phyloP scores from a whole-genome alignment of 192 early-diverging fungal genomes.

The Glomus cerebriforme region DNA sequence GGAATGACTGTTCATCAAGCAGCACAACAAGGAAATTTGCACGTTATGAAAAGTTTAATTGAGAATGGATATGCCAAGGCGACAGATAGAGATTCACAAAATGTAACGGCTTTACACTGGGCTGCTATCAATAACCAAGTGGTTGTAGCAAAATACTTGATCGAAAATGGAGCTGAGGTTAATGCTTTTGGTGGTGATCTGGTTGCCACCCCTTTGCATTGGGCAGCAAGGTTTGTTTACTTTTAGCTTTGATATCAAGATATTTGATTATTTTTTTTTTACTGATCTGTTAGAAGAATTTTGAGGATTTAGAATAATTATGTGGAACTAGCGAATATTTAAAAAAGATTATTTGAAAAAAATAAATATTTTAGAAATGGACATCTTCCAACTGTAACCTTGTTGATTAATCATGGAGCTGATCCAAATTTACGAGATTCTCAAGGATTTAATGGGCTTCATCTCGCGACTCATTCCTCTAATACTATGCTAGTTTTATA shows the following conservation, averaged over 20 bases:
- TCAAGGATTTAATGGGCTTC: slow-evolving; percentile 88
- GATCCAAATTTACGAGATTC: slow-evolving; percentile 72
- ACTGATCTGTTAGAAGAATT: neutral
- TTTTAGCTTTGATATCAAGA: neutral
- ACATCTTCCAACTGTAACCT: slow-evolving; percentile 69
- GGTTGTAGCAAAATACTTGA: slow-evolving; percentile 69
- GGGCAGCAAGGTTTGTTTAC: slow-evolving; percentile 72
- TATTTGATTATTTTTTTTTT: neutral
- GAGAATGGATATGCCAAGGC: slow-evolving; percentile 54
- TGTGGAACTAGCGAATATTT: neutral
- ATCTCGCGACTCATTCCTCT: slow-evolving; percentile 86
- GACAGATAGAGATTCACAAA: slow-evolving; percentile 64
- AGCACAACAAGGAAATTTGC: slow-evolving; percentile 69
- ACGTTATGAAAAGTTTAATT: slow-evolving; percentile 53
- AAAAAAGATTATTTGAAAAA: slow-evolving; percentile 9
- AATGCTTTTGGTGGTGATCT: slow-evolving; percentile 77
- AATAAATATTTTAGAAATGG: slow-evolving; percentile 61
- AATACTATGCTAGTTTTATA: slow-evolving; percentile 76
- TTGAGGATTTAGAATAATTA: slow-evolving; percentile 20
- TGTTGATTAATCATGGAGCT: slow-evolving; percentile 79
- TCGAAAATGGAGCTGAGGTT: slow-evolving; percentile 76
- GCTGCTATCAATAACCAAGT: slow-evolving; percentile 79
- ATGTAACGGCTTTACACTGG: slow-evolving; percentile 82
- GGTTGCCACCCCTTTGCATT: slow-evolving; percentile 88
- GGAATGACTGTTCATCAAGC: slow-evolving; percentile 66